Conservation (phyloP, 441 rosid genomes). For the Capsella rubella region DNA sequence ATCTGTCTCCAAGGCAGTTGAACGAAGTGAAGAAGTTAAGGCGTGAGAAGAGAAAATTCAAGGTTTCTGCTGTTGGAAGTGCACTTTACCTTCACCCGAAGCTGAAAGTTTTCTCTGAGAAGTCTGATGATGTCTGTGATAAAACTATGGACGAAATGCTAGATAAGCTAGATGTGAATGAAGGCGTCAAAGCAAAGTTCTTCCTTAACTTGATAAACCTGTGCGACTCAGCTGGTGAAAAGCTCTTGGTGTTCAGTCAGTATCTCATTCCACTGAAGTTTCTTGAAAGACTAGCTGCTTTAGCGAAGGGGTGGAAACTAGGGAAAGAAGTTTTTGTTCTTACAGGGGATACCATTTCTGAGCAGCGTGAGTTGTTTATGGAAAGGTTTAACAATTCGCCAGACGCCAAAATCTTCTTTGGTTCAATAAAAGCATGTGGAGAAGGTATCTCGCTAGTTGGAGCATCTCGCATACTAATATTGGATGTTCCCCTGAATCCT, state of each 20-base stretch:
- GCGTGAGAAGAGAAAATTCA: constrained; percentile 55
- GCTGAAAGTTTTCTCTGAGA: constrained; percentile 43
- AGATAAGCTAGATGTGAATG: constrained; percentile 45
- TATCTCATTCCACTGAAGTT: constrained; percentile 75
- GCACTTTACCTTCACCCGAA: constrained; percentile 48
- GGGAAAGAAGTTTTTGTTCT: constrained; percentile 74
- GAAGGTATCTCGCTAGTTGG: constrained; percentile 95
- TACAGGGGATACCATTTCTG: constrained; percentile 75
- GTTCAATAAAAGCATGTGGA: constrained; percentile 93
- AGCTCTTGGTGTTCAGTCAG: constrained; percentile 87
- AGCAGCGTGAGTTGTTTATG: constrained; percentile 76
- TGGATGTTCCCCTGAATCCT: constrained; percentile 92
- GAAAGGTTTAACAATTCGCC: constrained; percentile 74
- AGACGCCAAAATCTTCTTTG: constrained; percentile 84
- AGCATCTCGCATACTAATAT: constrained; percentile 79
- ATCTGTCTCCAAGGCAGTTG: constrained; percentile 67
- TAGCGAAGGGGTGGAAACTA: constrained; percentile 63
- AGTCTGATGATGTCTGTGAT: constrained; percentile 36
- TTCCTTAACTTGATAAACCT: constrained; percentile 66
- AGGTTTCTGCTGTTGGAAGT: constrained; percentile 46
- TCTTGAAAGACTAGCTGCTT: constrained; percentile 67
- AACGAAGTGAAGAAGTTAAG: constrained; percentile 58
- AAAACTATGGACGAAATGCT: constrained; percentile 40
- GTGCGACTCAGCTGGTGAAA: constrained; percentile 79
- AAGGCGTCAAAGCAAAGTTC: constrained; percentile 82